Base-by-base conservation (phyloP, 345 rosid species). In the Eutrema heterophyllum region DNA sequence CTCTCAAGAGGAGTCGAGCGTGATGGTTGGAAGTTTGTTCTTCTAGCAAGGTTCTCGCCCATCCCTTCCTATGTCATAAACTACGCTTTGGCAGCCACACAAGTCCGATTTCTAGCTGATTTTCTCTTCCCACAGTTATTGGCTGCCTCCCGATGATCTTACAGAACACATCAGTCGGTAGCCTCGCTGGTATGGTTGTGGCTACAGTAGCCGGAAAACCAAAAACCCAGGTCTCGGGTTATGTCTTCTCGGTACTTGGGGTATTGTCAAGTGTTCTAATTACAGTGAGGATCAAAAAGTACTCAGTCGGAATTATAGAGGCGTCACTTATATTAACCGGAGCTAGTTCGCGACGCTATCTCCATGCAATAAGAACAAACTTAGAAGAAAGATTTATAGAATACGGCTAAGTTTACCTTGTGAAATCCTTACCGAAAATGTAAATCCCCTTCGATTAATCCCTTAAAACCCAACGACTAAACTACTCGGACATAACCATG, bases 31-130 rank as follows among this genome's bases (percentile, higher is more conserved):
- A 89, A 71, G 78, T 94, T 91, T 81, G 96, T 91, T 57, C 89
- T 94, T 69, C 96, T 94, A 12, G 97, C 98, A 12, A 91, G 96
- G 49, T 94, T 94, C 87, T 91, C 98, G 1, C 98, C 97, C 35
- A 83, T 94, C 63, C 97, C 97, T 14, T 94, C 97, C 0, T 94
- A 88, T 33, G 81, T 91, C 60, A 89, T 89, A 52, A 94, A 94
- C 83, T 94, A 94, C 70, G 96, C 89, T 27, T 83, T 94, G 54
- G 96, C 97, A 14, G 97, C 98, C 41, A 91, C 98, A 16, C 74
- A 86, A 11, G 89, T 94, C 35, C 79, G 89, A 71, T 94, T 91
- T 68, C 2, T 89, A 16, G 71, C 85, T 68, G 97, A 94, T 81
- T 94, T 94, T 75, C 85, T 94, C 30, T 86, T 94, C 38, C 97